Base-by-base conservation (phyloP, 2,329 filamentous ascomycete genomes). In the Pseudogymnoascus sp. region DNA sequence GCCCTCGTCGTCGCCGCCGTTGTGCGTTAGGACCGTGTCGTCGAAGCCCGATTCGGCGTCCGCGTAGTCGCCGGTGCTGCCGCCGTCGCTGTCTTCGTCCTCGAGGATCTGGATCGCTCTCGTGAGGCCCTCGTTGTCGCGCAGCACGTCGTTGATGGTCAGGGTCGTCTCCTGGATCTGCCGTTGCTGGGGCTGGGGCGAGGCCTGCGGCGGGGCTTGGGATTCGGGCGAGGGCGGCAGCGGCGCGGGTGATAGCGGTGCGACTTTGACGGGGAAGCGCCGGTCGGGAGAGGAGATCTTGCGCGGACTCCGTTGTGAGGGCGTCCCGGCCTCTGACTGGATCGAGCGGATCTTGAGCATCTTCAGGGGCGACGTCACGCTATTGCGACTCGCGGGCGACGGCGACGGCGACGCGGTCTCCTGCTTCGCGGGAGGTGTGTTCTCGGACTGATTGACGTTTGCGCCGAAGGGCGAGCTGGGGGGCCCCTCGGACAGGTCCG, bases 31-130 rank as follows among this genome's bases (percentile, higher is more conserved):
- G 50, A 71, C 64, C 1, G 69, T 72, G 57, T 72, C 70, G 21
- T 72, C 67, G 19, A 65, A 61, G 23, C 70, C 67, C 8, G 67
- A 64, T 5, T 70, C 68, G 10, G 73, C 69, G n/a, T 71, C 66
- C 36, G 72, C 67, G 15, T 68, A 67, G 50, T 72, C 69, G 21
- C 64, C 66, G 28, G 47, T 62, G 50, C 67, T 71, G 50, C 73
- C 69, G 21, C 64, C 66, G 21, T 57, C 63, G 59, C 67, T 71
- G 50, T 73, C 69, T 1, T 65, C 69, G 69, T 87, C 84, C 69
- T 87, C 85, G 35, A 87, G 83, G 53, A 87, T 86, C 65, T 83
- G 79, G 67, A 87, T 86, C 4, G 83, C 83, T 63, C 80, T 80
- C 69, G 80, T 82, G 40, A 87, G 75, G 2, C 82, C 83, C 61